A percentile compares a stretch with the other conserved stretches of the same genome.
Conservation (phyloP, 2,329 filamentous ascomycete genomes). For the Talaromyces rugulosus region DNA sequence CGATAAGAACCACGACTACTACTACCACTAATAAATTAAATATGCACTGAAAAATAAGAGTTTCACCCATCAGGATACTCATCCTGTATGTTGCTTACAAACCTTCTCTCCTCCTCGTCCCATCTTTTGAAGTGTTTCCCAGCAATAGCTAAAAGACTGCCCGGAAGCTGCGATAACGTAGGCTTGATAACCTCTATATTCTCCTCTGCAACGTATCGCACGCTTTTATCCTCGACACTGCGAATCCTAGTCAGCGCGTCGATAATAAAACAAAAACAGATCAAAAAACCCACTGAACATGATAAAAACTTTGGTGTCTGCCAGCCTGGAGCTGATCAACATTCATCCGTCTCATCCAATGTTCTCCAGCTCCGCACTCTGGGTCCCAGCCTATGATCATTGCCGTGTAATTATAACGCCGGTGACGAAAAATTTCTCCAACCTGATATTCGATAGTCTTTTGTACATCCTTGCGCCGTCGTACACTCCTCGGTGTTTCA, state of each 20-base stretch:
- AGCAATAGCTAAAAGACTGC: constrained; percentile 59
- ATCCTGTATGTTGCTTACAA: constrained; percentile 78
- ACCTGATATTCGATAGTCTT: constrained; percentile 61
- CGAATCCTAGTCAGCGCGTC: constrained; percentile 11
- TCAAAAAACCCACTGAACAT: constrained; percentile 67
- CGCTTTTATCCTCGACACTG: constrained; percentile 63
- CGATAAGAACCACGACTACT: not conserved
- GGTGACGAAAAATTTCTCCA: constrained; percentile 81
- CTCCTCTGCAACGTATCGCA: constrained; percentile 74
- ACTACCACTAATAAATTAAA: not conserved
- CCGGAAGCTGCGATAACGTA: constrained; percentile 49
- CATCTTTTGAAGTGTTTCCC: constrained; percentile 88
- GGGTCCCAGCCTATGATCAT: constrained; percentile 85
- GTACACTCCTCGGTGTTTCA: constrained; percentile 49
- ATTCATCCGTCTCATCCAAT: constrained; percentile 61
- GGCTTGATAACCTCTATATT: constrained; percentile 65
- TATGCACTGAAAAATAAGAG: not conserved
- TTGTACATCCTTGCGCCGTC: constrained; percentile 29
- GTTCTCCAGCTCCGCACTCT: constrained; percentile 55
- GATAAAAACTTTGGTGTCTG: constrained; percentile 71
- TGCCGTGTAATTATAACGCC: constrained; percentile 71
- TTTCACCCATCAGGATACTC: constrained; percentile 78
- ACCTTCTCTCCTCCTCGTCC: constrained; percentile 61
- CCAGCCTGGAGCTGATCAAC: constrained; percentile 59
- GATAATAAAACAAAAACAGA: not conserved